These are phyloP conservation scores for Hymenoscyphus scutula DNA, from an alignment of 2,329 filamentous ascomycete genomes.

Conservation along the genomic window DNA sequence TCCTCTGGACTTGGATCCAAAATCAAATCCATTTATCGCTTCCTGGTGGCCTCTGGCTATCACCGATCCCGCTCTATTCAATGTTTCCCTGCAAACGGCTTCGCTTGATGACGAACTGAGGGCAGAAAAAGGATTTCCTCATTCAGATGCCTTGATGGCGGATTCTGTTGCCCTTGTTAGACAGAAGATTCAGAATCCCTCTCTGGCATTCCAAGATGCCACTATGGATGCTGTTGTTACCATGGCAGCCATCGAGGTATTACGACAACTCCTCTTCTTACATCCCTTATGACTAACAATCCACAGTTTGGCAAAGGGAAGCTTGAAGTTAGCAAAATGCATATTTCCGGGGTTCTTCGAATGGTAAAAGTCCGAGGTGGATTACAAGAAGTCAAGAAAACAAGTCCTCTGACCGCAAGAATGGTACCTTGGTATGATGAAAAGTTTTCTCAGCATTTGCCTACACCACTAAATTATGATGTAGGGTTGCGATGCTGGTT, in stretches of 20 bases:
- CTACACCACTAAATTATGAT: not conserved
- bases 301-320: slow-evolving; percentile 28
- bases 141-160: slow-evolving; percentile 54
- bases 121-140: slow-evolving; percentile 51
- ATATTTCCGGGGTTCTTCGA: slow-evolving; percentile 27
- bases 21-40: slow-evolving; percentile 55
- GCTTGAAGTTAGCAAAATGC: slow-evolving; percentile 21
- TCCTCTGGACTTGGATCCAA: slow-evolving; percentile 51
- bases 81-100: slow-evolving; percentile 58
- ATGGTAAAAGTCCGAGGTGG: slow-evolving; percentile 28
- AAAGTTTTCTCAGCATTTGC: not conserved
- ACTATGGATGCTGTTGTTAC: slow-evolving; percentile 58
- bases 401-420: slow-evolving; percentile 27
- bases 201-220: slow-evolving; percentile 50
- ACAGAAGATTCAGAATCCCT: slow-evolving; percentile 46
- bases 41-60: slow-evolving; percentile 60
- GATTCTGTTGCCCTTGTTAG: slow-evolving; percentile 54
- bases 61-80: slow-evolving; percentile 54
- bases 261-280: slow-evolving; percentile 42
- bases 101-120: slow-evolving; percentile 53
- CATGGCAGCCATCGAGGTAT: slow-evolving; percentile 56
- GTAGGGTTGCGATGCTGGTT: slow-evolving; percentile 57
- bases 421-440: slow-evolving; percentile 29
- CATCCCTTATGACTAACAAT: slow-evolving; percentile 50
- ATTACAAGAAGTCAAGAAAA: slow-evolving; percentile 19